phyloP scores from a whole-genome alignment of 805 yeast species.

The Hanseniaspora singularis region DNA sequence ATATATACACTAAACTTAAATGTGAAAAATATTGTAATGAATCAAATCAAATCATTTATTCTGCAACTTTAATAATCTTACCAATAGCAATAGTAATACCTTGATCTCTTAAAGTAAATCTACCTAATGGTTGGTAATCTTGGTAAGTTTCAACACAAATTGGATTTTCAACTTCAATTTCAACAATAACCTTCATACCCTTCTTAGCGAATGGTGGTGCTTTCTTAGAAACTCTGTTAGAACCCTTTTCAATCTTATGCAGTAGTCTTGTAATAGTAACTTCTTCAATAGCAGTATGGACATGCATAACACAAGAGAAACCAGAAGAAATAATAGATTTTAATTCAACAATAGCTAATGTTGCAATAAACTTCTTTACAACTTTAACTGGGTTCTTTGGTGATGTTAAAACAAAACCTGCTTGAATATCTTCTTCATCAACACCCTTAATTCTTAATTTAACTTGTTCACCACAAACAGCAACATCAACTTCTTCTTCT shows the following conservation, averaged over 20 bases:
- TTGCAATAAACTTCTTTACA: constrained; percentile 85
- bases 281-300: constrained; percentile 89
- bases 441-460: constrained; percentile 85
- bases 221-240: constrained; percentile 84
- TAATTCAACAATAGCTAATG: constrained; percentile 91
- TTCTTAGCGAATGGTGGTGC: constrained; percentile 87
- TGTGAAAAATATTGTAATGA: too few species aligned
- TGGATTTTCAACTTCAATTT: constrained; percentile 78
- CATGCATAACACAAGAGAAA: constrained; percentile 82
- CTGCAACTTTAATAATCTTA: constrained; percentile 83
- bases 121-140: constrained; percentile 94
- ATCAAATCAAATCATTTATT: too few species aligned
- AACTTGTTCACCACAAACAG: constrained; percentile 94
- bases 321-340: constrained; percentile 87
- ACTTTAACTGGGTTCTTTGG: constrained; percentile 90
- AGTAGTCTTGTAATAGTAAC: constrained; percentile 70
- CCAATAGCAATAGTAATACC: constrained; percentile 99
- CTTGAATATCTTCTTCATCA: constrained; percentile 89
- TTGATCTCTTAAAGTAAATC: constrained; percentile 99
- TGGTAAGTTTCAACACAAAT: constrained; percentile 90
- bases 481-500: constrained; percentile 82
- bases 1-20: too few species aligned
- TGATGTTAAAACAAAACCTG: constrained; percentile 79
- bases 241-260: constrained; percentile 81
- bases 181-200: constrained; percentile 92